Percentiles rank a stretch among this genome's conserved stretches.
These are phyloP conservation scores for Thraustochytrium sp. DNA, from an alignment of 352 stramenopile genomes.

Conservation along the genomic window DNA sequence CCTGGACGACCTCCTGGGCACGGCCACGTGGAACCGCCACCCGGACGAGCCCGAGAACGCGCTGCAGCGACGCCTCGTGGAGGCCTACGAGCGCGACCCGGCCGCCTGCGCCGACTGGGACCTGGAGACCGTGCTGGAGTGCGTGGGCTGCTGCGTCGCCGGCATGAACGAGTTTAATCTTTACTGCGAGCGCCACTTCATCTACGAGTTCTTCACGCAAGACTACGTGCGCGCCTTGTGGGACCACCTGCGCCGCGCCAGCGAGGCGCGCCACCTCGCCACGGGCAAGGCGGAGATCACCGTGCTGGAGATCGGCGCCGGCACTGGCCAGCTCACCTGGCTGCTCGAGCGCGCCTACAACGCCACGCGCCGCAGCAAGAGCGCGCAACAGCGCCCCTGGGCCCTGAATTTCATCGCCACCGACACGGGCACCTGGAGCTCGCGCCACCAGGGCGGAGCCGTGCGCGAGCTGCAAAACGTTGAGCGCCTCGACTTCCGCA, in stretches of 20 bases:
- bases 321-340: constrained; percentile 59
- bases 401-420: constrained; percentile 56
- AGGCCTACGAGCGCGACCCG: constrained; percentile 35
- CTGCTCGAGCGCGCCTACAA: constrained; percentile 54
- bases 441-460: background rate
- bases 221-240: constrained; percentile 61
- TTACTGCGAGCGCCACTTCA: constrained; percentile 60
- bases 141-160: constrained; percentile 53
- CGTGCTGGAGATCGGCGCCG: constrained; percentile 63
- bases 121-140: constrained; percentile 57
- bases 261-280: constrained; percentile 34
- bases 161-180: constrained; percentile 61
- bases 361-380: background rate
- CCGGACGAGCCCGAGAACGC: constrained; percentile 9
- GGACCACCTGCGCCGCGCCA: constrained; percentile 54
- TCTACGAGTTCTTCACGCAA: constrained; percentile 63
- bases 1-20: constrained; percentile 20
- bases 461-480: constrained; percentile 48
- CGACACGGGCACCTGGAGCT: constrained; percentile 60
- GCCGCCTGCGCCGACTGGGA: constrained; percentile 20
- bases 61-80: background rate
- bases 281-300: constrained; percentile 47
- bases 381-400: background rate
- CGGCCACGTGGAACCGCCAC: background rate
- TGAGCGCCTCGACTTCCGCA: constrained; percentile 52